Evolutionary conservation across 2,329 filamentous ascomycete genomes (phyloP), one percentile per base, ranked within the genome.

Genomic region (Colletotrichum eleusines): DNA sequence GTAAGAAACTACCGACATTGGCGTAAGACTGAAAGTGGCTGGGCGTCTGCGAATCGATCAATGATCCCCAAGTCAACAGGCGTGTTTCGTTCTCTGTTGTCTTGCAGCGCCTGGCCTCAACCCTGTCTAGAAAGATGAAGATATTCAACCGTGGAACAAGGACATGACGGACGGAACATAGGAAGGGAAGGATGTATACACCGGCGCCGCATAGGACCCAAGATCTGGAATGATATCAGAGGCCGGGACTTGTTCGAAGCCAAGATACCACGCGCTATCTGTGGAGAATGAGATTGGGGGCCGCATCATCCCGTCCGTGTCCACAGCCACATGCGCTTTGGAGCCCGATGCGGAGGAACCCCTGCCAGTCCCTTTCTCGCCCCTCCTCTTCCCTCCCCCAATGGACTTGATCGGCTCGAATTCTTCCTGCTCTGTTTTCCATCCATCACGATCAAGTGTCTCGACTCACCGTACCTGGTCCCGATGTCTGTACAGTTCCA

Each of bases 1-100:
- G 71, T 33, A 57, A 26, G 63, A 68, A 64, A 63, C 63, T 62
- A 60, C 63, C 68, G 68, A 64, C 35, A 48, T 61, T 40, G 46
- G 11, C 53, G 42, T 48, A 20, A 31, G 23, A 31, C 33, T 26
- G 18, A 20, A n/a, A 33, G 16, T 20, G 44, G 48, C 31, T 46
- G 60, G 9, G 51, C 18, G 31, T 20, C 16, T 18, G 9, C 23
- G 9, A 28, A 33, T 5, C 3, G 18, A 12, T 11, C 7, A 33
- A n/a, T n/a, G 6, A n/a, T 33, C 50, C 2, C 35, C 9, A 38
- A 55, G 33, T 9, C 12, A 23, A 55, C 5, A 12, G 26, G 9
- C 7, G 5, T 26, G 6, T n/a, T 26, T 26, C 6, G 23, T 12
- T 26, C 12, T 40, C 14, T 46, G 44, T 6, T 11, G 12, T 40